Percentiles rank a stretch among this genome's conserved stretches.
phyloP scores from a whole-genome alignment of 2,329 filamentous ascomycete species.

The Cordyceps cicadae region DNA sequence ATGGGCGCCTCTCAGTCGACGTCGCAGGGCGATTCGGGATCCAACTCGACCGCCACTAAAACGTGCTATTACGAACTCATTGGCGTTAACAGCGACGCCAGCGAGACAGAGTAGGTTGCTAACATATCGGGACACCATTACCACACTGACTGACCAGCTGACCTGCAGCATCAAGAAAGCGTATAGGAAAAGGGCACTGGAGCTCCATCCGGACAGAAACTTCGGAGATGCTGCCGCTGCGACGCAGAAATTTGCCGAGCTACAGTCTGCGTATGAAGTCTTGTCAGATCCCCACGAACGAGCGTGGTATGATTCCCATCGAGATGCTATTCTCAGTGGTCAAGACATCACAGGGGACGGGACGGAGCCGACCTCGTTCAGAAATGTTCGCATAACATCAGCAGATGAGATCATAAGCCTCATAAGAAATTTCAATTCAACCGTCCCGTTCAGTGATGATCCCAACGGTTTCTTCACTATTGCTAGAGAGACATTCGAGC shows the following conservation, averaged over 20 bases:
- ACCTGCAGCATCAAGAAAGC: conserved; percentile 73
- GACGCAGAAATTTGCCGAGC: conserved; percentile 79
- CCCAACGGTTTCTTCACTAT: conserved; percentile 79
- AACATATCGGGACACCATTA: neutral
- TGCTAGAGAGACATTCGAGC: conserved; percentile 67
- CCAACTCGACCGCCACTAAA: conserved; percentile 40
- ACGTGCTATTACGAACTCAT: conserved; percentile 83
- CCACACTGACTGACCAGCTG: neutral
- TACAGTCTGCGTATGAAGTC: conserved; percentile 92
- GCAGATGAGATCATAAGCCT: conserved; percentile 70
- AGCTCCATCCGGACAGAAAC: conserved; percentile 92
- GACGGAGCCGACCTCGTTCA: conserved; percentile 49
- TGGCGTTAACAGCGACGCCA: conserved; percentile 61
- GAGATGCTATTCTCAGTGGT: conserved; percentile 70
- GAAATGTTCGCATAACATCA: conserved; percentile 68
- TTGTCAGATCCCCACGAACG: conserved; percentile 91
- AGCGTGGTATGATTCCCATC: conserved; percentile 95
- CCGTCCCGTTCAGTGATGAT: conserved; percentile 71
- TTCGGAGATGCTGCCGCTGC: conserved; percentile 75
- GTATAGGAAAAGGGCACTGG: conserved; percentile 82
- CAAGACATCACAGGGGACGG: conserved; percentile 39
- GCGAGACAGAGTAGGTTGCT: conserved; percentile 66
- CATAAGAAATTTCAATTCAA: conserved; percentile 71
- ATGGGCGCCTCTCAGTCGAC: conserved; percentile 53
- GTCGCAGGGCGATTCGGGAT: conserved; percentile 23